Conservation (phyloP, 2,329 filamentous ascomycete species). For the Phyllachora maydis region DNA sequence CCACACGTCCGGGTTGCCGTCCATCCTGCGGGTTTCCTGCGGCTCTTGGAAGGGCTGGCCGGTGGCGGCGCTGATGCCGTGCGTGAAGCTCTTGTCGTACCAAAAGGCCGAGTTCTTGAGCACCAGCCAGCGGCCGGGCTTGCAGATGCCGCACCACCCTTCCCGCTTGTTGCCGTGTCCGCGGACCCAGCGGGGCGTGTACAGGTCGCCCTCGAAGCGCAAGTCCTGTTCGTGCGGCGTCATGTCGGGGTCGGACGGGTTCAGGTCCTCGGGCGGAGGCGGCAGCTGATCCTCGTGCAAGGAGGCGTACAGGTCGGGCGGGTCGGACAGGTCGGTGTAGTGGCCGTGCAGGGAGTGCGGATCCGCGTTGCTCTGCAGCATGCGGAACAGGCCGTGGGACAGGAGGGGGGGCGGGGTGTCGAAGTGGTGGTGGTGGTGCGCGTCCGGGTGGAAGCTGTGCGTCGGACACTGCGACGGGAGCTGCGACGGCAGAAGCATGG, state of each 20-base stretch:
- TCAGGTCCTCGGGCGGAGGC: conserved; percentile 65
- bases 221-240: conserved; percentile 61
- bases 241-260: conserved; percentile 54
- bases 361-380: conserved; percentile 57
- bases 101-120: conserved; percentile 83
- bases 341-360: conserved; percentile 45
- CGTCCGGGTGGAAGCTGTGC: conserved; percentile 26
- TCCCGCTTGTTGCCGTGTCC: conserved; percentile 76
- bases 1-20: conserved; percentile 65
- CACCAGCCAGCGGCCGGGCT: conserved; percentile 67
- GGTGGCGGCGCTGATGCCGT: conserved; percentile 68
- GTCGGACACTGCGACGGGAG: too few species aligned
- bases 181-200: conserved; percentile 68
- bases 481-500: conserved; percentile 37
- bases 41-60: conserved; percentile 63
- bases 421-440: conserved; percentile 27
- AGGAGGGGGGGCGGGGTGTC: conserved; percentile 40
- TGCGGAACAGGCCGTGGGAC: conserved; percentile 53
- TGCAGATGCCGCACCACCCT: conserved; percentile 80
- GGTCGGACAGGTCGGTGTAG: conserved; percentile 53
- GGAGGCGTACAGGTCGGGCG: conserved; percentile 57
- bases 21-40: conserved; percentile 52
- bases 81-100: conserved; percentile 84
- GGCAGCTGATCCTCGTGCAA: conserved; percentile 53
- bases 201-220: conserved; percentile 62